Evolutionary conservation across 768 basidiomycete genomes (phyloP), one percentile per base, ranked within the genome.

Genomic region (Mrakia frigida): DNA sequence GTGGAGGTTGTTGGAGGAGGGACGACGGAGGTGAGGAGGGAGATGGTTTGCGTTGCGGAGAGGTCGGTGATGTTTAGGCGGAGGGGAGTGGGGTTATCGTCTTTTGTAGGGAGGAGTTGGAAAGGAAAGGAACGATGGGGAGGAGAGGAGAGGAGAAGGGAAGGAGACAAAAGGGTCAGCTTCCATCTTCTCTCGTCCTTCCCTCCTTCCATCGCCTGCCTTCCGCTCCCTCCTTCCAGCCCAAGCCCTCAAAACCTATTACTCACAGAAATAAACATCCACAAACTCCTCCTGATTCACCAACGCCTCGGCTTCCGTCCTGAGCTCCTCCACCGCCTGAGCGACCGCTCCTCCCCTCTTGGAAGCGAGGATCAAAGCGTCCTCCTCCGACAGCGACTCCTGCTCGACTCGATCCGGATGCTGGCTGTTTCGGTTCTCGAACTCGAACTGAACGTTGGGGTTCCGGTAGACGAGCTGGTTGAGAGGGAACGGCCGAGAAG

Each of bases 1-100:
- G 65, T 43, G 10, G 65, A 43, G 37, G 65, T 68, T n/a, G 71
- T 59, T 28, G 71, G 52, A 35, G 71, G 59, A 16, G 71, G 53
- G 39, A 56, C 18, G 52, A 72, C 7, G n/a, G 71, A 72, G 71
- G 71, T 72, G 35, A 72, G 71, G 28, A 75, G 69, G 23, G 23
- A n/a, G 68, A 75, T 35, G 53, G 56, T 70, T 6, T 46, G 21
- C 21, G 21, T 31, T 28, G 53, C 4, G 46, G 7, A 28, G 39
- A 70, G 28, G 21, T 52, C 39, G 33, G 74, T 61, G 60, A 75
- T 75, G 56, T 75, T 68, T 39, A 52, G 35, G 18, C 74, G 74
- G 50, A 39, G n/a, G 21, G 68, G 74, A 35, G 50, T 39, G 28
- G 53, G 28, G 39, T 52, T 31, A 3, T 39, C 59, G 35, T 13